Evolutionary conservation across 2,329 filamentous ascomycete genomes (phyloP).

Genomic region (Hypoxylon sp.): DNA sequence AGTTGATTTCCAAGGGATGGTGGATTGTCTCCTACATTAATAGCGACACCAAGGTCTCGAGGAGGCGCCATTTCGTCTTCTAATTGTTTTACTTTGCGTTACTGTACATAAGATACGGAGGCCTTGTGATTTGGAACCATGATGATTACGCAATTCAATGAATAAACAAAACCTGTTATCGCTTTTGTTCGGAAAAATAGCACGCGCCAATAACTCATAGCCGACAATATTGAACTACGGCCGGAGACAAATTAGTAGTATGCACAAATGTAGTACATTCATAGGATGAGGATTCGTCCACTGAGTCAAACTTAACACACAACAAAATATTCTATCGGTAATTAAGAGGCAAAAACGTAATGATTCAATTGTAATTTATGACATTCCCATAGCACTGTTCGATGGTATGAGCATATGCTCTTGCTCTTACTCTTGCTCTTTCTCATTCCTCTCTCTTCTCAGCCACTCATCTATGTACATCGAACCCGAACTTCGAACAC

Average conservation of each 20-base stretch:
- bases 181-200: no score
- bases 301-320: not conserved
- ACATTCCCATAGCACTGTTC: constrained; percentile 33
- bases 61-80: not conserved
- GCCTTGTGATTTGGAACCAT: no score
- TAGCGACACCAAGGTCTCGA: not conserved
- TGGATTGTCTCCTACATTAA: not conserved
- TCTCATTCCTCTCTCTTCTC: not conserved
- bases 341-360: constrained; percentile 17
- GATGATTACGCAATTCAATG: no score
- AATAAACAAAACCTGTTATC: no score
- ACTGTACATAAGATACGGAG: not conserved
- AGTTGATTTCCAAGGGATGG: not conserved
- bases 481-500: not conserved
- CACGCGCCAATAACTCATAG: no score
- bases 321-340: no score
- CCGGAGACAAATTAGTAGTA: no score
- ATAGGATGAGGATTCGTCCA: no score
- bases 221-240: no score
- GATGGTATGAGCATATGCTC: constrained; percentile 13
- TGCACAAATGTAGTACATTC: no score
- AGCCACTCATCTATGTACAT: constrained; percentile 36
- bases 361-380: constrained; percentile 29
- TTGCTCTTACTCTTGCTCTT: not conserved
- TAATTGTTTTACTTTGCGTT: not conserved